Evolutionary conservation across 176 grass and related monocot genomes (phyloP), one percentile per base, ranked within the genome.

Genomic region (Thinopyrum elongatum): DNA sequence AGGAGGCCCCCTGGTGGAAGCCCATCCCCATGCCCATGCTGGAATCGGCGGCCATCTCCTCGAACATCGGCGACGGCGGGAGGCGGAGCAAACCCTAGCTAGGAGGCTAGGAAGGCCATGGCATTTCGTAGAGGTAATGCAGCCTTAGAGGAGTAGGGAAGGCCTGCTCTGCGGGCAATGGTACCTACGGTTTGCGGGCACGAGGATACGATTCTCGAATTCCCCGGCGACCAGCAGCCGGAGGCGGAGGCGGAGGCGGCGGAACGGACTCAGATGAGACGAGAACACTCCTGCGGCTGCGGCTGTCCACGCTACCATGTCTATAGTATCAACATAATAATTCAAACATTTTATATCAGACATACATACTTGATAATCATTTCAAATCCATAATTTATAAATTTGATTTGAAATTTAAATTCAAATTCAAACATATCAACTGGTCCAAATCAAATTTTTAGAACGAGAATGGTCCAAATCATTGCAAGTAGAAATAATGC

Each of bases 41-140:
- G 12, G 88, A 90, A 85, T 92, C 94, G n/a, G 88, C 76, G n/a
- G 91, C 74, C 91, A 94, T 94, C 62, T 87, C 60, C 70, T 21
- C 33, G 46, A 75, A 51, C 76, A 86, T 86, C 38, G 64, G 41
- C 17, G 79, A 46, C 4, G 2, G 70, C 59, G 60, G 25, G 58
- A 42, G n/a, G 77, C n/a, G 7, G 36, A 65, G 61, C 41, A 81
- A 81, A 81, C 79, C 79, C 79, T 81, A 81, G 41, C 27, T 66
- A 66, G 38, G 38, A 65, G 7, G 25, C 36, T 64, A 46, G 78
- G 74, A 76, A 76, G 74, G 46, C 46, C 46, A 5, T 33, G 44
- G 28, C 74, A 76, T 76, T 76, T 55, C 74, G 74, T 30, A 0
- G 27, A 22, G 28, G 74, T 47, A 76, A 76, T 76, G 74, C 74